These are phyloP conservation scores for Lactifluus echinatus DNA, from an alignment of 768 basidiomycete genomes.

Conservation along the genomic window DNA sequence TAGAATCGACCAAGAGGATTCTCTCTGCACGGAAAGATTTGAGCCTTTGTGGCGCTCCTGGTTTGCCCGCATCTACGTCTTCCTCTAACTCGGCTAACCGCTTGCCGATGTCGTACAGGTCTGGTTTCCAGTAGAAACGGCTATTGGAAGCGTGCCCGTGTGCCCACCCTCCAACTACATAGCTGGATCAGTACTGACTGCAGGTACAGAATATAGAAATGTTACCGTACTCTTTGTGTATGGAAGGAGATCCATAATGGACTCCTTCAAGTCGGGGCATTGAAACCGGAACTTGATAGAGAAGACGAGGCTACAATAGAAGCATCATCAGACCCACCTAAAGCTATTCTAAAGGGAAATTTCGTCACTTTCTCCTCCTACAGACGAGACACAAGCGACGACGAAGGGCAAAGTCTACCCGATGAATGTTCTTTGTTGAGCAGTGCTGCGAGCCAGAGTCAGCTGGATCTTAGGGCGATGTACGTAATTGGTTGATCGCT, in stretches of 20 bases:
- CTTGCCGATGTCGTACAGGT: conserved; percentile 10
- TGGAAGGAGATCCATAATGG: conserved; percentile 13
- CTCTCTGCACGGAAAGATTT: conserved; percentile 12
- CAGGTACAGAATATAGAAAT: neutral
- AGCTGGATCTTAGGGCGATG: neutral
- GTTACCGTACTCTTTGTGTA: conserved; percentile 12
- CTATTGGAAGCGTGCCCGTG: conserved; percentile 6
- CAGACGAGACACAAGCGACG: conserved; percentile 13
- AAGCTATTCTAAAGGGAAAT: neutral
- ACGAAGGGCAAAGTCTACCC: conserved; percentile 17
- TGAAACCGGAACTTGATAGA: conserved; percentile 2
- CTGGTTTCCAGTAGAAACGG: conserved; percentile 17
- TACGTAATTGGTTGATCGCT: neutral
- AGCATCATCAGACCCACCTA: neutral
- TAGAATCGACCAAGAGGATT: conserved; percentile 7
- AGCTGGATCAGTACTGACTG: neutral
- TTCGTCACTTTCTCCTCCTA: conserved; percentile 12
- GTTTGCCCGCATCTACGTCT: conserved; percentile 4
- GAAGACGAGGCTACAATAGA: conserved; percentile 6
- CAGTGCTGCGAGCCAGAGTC: conserved; percentile 1
- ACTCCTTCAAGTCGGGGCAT: conserved; percentile 16
- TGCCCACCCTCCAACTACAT: conserved; percentile 17
- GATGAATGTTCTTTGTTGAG: conserved; percentile 12
- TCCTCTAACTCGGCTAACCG: conserved; percentile 2
- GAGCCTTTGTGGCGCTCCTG: conserved; percentile 6